Evolutionary conservation across 805 yeast species (phyloP), one percentile per base, ranked within the genome.

Genomic region (Scheffersomyces spartinae): DNA sequence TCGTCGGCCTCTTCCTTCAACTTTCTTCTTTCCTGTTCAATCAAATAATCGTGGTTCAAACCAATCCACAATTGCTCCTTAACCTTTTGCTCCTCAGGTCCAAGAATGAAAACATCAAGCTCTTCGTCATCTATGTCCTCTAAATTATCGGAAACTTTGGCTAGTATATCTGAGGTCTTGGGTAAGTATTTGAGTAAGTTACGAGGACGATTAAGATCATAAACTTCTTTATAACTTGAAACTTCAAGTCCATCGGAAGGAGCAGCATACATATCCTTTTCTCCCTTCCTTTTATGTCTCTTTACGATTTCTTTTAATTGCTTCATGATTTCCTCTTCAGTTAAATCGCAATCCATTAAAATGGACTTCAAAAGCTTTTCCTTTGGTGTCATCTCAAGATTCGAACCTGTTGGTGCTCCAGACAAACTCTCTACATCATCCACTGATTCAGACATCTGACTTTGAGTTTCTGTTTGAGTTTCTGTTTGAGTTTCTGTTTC

Each of bases 21-120:
- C 34, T 86, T 60, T 43, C 83, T 85, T 38, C 72, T 71, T 40
- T 88, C 96, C 50, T 84, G 94, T 24, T 79, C 91, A 6, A 83
- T 47, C 28, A 91, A 54, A 44, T 71, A 91, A 15, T 86, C 97
- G 32, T 80, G 81, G 49, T 93, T 86, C 20, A 83, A 62, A 2
- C 91, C 86, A 27, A 80, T 74, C 97, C 98, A 91, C 3, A 86
- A 71, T 32, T 79, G 64, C 38, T 84, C 86, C 48, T 88, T 91
- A 35, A 77, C 46, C 29, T 56, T 64, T 7, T 75, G 64, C 34
- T 86, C 95, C 26, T 76, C 84, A 27, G 67, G 74, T 2, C 69
- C 64, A 24, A 91, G 58, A 21, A 82, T 43, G 17, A 74, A 62
- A 0, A 57, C 53, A 4, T 71, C 72, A 8, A 83, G 60, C 37